Conservation (phyloP, 2,329 filamentous ascomycete species). For the Celoporthe dispersa region DNA sequence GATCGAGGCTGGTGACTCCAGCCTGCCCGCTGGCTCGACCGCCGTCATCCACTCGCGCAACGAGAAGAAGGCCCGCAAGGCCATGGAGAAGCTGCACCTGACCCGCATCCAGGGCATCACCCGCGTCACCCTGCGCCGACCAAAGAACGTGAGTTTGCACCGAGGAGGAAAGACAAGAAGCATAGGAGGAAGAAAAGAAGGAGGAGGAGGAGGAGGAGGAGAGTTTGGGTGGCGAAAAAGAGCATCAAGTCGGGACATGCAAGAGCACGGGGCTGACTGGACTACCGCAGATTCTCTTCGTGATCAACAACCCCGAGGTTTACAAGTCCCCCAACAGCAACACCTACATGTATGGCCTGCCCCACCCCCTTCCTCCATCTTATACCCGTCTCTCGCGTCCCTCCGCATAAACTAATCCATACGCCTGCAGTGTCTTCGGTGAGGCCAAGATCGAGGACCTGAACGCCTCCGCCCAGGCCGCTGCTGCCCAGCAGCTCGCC, state of each 20-base stretch:
- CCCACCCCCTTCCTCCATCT: neutral
- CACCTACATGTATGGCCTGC: conserved; percentile 89
- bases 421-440: conserved; percentile 81
- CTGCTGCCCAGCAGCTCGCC: conserved; percentile 93
- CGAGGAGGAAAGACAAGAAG: neutral
- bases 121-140: conserved; percentile 93
- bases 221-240: neutral
- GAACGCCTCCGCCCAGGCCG: conserved; percentile 96
- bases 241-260: neutral
- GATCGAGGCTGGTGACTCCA: conserved; percentile 68
- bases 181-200: conserved; percentile 25
- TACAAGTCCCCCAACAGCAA: conserved; percentile 99
- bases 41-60: conserved; percentile 97
- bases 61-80: conserved; percentile 99
- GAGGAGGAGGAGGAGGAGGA: neutral
- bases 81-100: conserved; percentile 96
- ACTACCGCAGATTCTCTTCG: conserved; percentile 85
- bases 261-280: conserved; percentile 9
- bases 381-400: neutral
- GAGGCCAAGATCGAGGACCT: conserved; percentile 99
- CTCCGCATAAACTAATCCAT: conserved; percentile 27
- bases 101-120: conserved; percentile 97
- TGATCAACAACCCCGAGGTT: conserved; percentile 99
- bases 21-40: conserved; percentile 78
- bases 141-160: conserved; percentile 86